These are phyloP conservation scores for Aspergillus olivimuriae DNA, from an alignment of 495 filamentous ascomycete genomes.

Conservation along the genomic window DNA sequence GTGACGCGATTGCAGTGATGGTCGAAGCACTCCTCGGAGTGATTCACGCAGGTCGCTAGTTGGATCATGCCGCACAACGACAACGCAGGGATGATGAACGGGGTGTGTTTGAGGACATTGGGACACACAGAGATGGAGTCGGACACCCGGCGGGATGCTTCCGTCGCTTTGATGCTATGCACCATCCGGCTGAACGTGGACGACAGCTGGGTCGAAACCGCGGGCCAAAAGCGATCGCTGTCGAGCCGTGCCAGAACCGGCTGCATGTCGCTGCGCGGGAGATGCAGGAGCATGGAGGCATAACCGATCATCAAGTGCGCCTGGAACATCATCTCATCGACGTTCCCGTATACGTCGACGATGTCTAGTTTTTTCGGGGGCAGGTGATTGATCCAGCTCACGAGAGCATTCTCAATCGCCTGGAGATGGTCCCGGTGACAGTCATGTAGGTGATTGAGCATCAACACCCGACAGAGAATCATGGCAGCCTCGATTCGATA, in stretches of 20 bases:
- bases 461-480: conserved; percentile 31
- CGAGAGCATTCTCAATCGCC: conserved; percentile 38
- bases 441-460: conserved; percentile 30
- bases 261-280: conserved; percentile 35
- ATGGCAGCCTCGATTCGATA: conserved; percentile 38
- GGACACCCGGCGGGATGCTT: conserved; percentile 34
- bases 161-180: conserved; percentile 39
- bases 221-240: conserved; percentile 24
- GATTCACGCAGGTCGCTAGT: conserved; percentile 28
- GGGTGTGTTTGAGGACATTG: conserved; percentile 32
- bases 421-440: conserved; percentile 36
- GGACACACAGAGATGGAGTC: conserved; percentile 34
- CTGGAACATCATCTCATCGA: conserved; percentile 44
- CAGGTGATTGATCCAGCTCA: conserved; percentile 40
- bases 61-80: conserved; percentile 35
- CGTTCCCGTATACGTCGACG: conserved; percentile 37
- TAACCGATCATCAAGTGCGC: conserved; percentile 35
- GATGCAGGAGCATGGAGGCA: conserved; percentile 37
- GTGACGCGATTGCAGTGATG: conserved; percentile 38
- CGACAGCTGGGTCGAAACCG: conserved; percentile 24
- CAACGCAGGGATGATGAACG: conserved; percentile 28
- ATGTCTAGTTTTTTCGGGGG: conserved; percentile 35
- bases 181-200: conserved; percentile 32
- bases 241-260: conserved; percentile 21
- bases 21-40: conserved; percentile 34